phyloP scores from a whole-genome alignment of 805 yeast genomes.

The Dipodascus geniculatus region DNA sequence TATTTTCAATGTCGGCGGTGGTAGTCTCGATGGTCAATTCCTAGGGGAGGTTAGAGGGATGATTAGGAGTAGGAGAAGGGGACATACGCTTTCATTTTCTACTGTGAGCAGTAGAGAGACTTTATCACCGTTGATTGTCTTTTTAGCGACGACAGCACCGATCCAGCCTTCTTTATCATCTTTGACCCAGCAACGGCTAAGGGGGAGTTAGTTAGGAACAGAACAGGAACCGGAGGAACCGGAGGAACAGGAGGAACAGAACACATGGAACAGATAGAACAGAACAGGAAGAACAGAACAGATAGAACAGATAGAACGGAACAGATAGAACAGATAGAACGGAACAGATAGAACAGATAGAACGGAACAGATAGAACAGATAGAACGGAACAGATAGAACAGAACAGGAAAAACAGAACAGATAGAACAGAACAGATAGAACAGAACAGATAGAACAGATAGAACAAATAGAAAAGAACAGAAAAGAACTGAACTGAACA shows the following conservation, averaged over 20 bases:
- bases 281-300: too few relatives aligned
- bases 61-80: not conserved
- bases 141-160: constrained; percentile 47
- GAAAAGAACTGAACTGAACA: too few relatives aligned
- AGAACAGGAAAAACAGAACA: not conserved
- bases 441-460: too few relatives aligned
- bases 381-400: too few relatives aligned
- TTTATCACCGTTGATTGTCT: constrained; percentile 32
- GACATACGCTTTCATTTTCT: constrained; percentile 32
- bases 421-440: too few relatives aligned
- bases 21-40: constrained; percentile 15
- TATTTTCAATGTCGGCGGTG: constrained; percentile 25
- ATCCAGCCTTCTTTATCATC: constrained; percentile 66
- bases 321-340: not conserved
- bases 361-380: too few relatives aligned
- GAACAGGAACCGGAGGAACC: too few relatives aligned
- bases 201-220: constrained; percentile 1
- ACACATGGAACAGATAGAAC: too few relatives aligned
- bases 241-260: not conserved
- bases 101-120: constrained; percentile 38
- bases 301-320: too few relatives aligned
- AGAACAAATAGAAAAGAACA: too few relatives aligned
- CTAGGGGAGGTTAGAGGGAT: not conserved
- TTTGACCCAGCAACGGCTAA: constrained; percentile 62
- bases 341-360: too few relatives aligned